These are phyloP conservation scores for Xylaria polymorpha DNA, from an alignment of 2,329 filamentous ascomycete genomes.

Conservation along the genomic window DNA sequence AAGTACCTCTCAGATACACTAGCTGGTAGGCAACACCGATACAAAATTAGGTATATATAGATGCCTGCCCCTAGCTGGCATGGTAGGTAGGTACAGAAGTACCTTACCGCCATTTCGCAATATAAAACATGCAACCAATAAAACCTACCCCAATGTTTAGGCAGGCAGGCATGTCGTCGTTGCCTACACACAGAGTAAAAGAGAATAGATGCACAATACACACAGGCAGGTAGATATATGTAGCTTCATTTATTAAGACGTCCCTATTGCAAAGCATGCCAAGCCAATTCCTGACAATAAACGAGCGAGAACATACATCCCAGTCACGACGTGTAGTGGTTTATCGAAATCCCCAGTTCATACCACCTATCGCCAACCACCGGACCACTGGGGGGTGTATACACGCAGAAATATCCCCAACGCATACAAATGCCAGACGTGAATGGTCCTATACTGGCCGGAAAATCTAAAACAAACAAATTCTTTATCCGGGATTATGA, in stretches of 20 bases:
- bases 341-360: conserved; percentile 26
- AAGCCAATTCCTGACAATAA: conserved; percentile 37
- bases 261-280: conserved; percentile 37
- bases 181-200: neutral
- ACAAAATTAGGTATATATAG: too few species aligned
- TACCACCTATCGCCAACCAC: conserved; percentile 32
- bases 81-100: too few species aligned
- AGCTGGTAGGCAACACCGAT: too few species aligned
- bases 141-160: neutral
- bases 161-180: neutral
- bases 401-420: conserved; percentile 37
- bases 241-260: conserved; percentile 39
- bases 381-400: conserved; percentile 38
- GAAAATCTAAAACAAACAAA: conserved; percentile 48
- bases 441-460: conserved; percentile 39
- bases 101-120: too few species aligned
- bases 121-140: too few species aligned
- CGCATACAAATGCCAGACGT: conserved; percentile 42
- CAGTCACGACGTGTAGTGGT: conserved; percentile 28
- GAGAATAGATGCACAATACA: neutral
- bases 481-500: conserved; percentile 44
- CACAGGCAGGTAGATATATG: conserved; percentile 12
- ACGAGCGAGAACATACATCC: conserved; percentile 37
- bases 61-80: too few species aligned
- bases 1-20: too few species aligned